Evolutionary conservation across 225 moss, liverwort and hornwort species (phyloP), one percentile per base, ranked within the genome.

Genomic region (Lunularia cruciata): DNA sequence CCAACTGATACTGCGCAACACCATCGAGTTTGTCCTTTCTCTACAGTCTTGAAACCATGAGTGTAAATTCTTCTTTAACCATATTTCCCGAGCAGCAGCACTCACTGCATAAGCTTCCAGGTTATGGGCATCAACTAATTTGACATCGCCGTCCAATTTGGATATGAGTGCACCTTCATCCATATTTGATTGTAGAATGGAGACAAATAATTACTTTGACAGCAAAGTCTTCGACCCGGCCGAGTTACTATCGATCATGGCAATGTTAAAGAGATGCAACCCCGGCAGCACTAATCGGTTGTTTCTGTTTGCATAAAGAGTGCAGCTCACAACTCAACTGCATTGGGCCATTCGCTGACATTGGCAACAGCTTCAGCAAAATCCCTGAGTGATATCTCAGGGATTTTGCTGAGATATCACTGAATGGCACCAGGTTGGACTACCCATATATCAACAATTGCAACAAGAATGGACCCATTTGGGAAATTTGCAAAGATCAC

Each of bases 401-500:
- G n/a, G n/a, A n/a, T n/a, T n/a, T n/a, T n/a, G n/a, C n/a, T n/a
- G n/a, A 65, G 45, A 27, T 65, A 27, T 47, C 12, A 10, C 30
- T 43, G 39, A n/a, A 26, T 2, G 1, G 43, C 45, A 47, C 14
- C 23, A 8, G 46, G 16, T 43, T 35, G 23, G 60, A 60, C 22
- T 60, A 34, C 23, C 19, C 60, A 19, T 60, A 60, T 47, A 48
- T n/a, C 19, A 60, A 47, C 56, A 26, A 57, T 56, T 22, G 23
- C 15, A 35, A 5, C 34, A 10, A 23, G 16, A 63, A 62, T 33
- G 69, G 60, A 6, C 13, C 35, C 11, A 60, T 60, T 60, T 35
- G 60, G 6, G 60, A 65, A 46, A 64, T 46, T 42, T 40, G 63
- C 22, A 64, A 64, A n/a, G 65, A 65, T 20, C 65, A 65, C 8